phyloP scores from a whole-genome alignment of 2,329 filamentous ascomycete species.

The Geosmithia putterillii region DNA sequence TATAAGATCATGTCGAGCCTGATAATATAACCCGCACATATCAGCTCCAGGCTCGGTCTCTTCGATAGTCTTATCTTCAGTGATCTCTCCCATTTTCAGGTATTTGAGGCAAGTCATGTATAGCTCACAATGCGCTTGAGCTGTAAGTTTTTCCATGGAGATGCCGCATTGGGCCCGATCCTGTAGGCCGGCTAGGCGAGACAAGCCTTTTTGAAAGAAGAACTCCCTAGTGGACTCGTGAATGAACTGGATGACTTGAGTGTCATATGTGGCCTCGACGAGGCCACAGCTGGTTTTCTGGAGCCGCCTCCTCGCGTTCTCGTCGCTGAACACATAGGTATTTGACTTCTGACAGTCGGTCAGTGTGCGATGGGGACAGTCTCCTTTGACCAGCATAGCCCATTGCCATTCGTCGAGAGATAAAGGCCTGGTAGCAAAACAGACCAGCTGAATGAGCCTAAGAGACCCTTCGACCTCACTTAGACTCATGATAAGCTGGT shows the following conservation, averaged over 20 bases:
- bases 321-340: background rate
- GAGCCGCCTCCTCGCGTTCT: background rate
- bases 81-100: background rate
- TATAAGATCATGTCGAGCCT: background rate
- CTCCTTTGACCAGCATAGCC: slow-evolving; percentile 5
- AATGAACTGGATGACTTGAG: slow-evolving; percentile 35
- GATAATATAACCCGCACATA: background rate
- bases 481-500: background rate
- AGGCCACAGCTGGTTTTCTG: slow-evolving; percentile 20
- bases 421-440: background rate
- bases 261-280: slow-evolving; percentile 21
- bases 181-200: background rate
- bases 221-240: slow-evolving; percentile 38
- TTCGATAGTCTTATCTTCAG: background rate
- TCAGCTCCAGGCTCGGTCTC: background rate
- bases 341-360: background rate
- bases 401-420: background rate
- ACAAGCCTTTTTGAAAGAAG: background rate
- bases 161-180: background rate
- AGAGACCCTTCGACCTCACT: background rate
- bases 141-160: background rate
- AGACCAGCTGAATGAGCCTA: background rate
- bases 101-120: background rate
- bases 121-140: background rate
- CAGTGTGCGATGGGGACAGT: slow-evolving; percentile 10